Conservation (phyloP, 495 filamentous ascomycete genomes). For the Penicillium riverlandense region DNA sequence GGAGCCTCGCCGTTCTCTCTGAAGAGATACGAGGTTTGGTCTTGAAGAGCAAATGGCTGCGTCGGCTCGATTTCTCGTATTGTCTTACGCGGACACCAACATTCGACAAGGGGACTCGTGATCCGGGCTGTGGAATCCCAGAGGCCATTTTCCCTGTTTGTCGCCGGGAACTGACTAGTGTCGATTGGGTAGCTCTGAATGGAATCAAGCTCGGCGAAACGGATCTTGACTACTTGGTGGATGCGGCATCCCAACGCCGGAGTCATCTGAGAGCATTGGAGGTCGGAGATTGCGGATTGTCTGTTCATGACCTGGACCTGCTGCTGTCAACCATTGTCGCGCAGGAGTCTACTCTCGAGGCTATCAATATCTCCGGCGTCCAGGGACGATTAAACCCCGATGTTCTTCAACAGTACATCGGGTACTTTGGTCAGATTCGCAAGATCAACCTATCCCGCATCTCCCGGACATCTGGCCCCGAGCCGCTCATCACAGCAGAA, state of each 20-base stretch:
- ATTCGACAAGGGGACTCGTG: conserved; percentile 45
- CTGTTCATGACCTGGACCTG: conserved; percentile 40
- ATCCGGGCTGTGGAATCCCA: conserved; percentile 69
- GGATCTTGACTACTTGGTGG: conserved; percentile 67
- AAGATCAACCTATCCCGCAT: conserved; percentile 68
- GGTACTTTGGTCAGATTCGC: conserved; percentile 60
- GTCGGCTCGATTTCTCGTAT: conserved; percentile 58
- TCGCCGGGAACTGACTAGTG: conserved; percentile 63
- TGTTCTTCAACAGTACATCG: conserved; percentile 54
- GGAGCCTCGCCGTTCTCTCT: conserved; percentile 54
- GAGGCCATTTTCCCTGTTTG: conserved; percentile 75
- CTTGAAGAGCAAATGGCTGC: conserved; percentile 55
- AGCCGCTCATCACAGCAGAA: conserved; percentile 59
- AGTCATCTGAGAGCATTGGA: conserved; percentile 76
- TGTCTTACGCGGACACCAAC: conserved; percentile 45
- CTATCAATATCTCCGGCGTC: conserved; percentile 70
- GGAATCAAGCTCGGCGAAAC: conserved; percentile 78
- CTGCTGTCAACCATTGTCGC: conserved; percentile 36
- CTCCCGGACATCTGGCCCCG: conserved; percentile 50
- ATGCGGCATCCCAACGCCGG: conserved; percentile 54
- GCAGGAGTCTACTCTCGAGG: conserved; percentile 69
- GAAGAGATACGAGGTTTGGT: conserved; percentile 70
- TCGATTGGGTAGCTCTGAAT: conserved; percentile 73
- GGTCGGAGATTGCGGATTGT: conserved; percentile 69
- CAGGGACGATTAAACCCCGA: conserved; percentile 62